Evolutionary conservation across 768 basidiomycete species (phyloP).

Genomic region (Obba rivulosa): DNA sequence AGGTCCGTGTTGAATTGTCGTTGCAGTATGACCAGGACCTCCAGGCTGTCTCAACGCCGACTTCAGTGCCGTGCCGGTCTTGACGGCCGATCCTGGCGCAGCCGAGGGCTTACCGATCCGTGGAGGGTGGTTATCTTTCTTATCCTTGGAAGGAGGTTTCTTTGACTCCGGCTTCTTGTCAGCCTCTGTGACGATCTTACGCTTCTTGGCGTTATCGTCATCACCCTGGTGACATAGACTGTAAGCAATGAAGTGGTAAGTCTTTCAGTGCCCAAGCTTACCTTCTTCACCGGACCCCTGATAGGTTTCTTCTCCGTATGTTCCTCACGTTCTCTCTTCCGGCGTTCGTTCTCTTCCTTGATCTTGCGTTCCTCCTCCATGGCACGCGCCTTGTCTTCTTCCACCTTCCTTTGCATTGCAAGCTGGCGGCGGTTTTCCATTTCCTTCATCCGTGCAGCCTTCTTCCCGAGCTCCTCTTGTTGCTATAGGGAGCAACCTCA

Average conservation of each 20-base stretch:
- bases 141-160: slow-evolving; percentile 58
- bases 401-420: slow-evolving; percentile 66
- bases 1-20: slow-evolving; percentile 2
- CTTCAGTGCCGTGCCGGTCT: slow-evolving; percentile 26
- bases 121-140: slow-evolving; percentile 28
- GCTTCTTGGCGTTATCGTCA: slow-evolving; percentile 69
- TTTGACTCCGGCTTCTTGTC: slow-evolving; percentile 56
- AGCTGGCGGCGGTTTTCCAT: slow-evolving; percentile 79
- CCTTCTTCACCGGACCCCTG: slow-evolving; percentile 56
- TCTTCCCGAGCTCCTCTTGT: slow-evolving; percentile 84
- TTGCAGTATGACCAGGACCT: slow-evolving; percentile 15
- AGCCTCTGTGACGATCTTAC: slow-evolving; percentile 48
- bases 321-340: slow-evolving; percentile 81
- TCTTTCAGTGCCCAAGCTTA: slow-evolving; percentile 13
- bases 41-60: slow-evolving; percentile 35
- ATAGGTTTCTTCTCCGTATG: slow-evolving; percentile 62
- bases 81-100: slow-evolving; percentile 10
- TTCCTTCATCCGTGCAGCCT: slow-evolving; percentile 65
- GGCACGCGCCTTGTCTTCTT: slow-evolving; percentile 63
- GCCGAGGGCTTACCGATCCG: slow-evolving; percentile 26
- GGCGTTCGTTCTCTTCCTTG: slow-evolving; percentile 69
- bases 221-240: slow-evolving; percentile 35
- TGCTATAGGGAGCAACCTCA: slow-evolving; percentile 46
- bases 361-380: slow-evolving; percentile 66
- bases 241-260: not conserved